phyloP scores from a whole-genome alignment of 106 monocot species.

The Allium sativum region DNA sequence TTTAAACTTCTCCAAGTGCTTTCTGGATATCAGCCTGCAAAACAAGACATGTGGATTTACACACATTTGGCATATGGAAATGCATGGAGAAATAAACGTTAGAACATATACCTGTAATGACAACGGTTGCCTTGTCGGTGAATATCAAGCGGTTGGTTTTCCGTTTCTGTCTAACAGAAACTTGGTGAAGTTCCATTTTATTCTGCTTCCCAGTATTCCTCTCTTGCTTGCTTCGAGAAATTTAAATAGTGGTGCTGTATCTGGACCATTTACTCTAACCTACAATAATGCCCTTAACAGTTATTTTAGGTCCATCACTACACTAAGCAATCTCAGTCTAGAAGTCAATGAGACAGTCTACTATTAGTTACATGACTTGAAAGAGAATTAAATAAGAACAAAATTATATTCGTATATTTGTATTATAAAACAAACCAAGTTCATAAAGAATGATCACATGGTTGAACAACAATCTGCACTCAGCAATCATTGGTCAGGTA shows the following conservation, averaged over 20 bases:
- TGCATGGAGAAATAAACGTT: background rate
- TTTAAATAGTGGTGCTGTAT: conserved; percentile 55
- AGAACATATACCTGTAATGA: conserved; percentile 52
- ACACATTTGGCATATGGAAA: background rate
- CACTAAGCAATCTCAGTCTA: no score
- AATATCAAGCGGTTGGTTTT: conserved; percentile 46
- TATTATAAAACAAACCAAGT: background rate
- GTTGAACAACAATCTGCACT: background rate
- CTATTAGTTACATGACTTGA: no score
- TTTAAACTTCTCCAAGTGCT: conserved; percentile 41
- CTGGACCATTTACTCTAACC: conserved; percentile 81
- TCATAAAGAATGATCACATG: background rate
- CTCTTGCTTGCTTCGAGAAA: conserved; percentile 71
- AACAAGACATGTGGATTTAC: background rate
- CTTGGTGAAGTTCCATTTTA: conserved; percentile 97
- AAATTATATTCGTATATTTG: background rate
- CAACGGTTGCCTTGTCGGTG: conserved; percentile 43
- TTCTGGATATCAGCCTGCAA: conserved; percentile 68
- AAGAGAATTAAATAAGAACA: background rate
- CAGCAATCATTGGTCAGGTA: no score
- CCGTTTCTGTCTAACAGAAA: conserved; percentile 77
- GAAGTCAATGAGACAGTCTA: no score
- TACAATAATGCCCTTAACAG: conserved; percentile 9
- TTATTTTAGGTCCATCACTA: background rate
- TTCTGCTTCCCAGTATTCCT: conserved; percentile 48